Conservation (phyloP, 768 basidiomycete genomes). For the Leccinellum albellum region DNA sequence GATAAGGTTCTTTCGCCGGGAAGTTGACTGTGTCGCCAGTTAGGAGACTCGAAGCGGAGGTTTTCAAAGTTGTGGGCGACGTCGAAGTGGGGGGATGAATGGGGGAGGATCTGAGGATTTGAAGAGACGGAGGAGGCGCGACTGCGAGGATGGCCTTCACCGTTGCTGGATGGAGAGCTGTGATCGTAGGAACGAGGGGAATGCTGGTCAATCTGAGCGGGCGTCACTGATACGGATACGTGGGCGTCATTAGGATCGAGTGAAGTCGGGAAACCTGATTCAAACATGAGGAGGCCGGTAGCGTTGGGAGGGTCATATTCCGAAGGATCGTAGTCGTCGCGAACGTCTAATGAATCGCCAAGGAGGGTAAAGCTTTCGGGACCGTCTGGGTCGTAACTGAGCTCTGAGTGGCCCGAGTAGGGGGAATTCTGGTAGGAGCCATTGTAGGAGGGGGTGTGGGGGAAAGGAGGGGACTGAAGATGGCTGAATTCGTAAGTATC, state of each 20-base stretch:
- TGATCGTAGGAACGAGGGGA: conserved; percentile 53
- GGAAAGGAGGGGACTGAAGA: conserved; percentile 38
- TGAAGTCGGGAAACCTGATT: conserved; percentile 41
- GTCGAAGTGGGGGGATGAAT: conserved; percentile 53
- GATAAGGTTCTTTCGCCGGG: conserved; percentile 38
- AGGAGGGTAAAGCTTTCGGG: conserved; percentile 49
- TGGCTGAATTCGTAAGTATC: conserved; percentile 40
- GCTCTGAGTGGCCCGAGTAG: conserved; percentile 66
- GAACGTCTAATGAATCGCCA: conserved; percentile 39
- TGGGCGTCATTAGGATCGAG: conserved; percentile 29
- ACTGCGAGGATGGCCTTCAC: conserved; percentile 47
- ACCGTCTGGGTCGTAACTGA: conserved; percentile 48
- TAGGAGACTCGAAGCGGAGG: conserved; percentile 62
- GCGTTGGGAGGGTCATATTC: conserved; percentile 64
- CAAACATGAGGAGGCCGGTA: conserved; percentile 55
- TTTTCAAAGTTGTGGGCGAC: conserved; percentile 57
- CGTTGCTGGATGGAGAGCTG: conserved; percentile 61
- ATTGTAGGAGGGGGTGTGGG: conserved; percentile 55
- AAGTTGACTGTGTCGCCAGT: conserved; percentile 50
- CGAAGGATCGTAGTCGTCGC: conserved; percentile 64
- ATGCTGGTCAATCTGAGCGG: conserved; percentile 32
- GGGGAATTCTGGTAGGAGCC: conserved; percentile 71
- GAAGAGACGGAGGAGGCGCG: conserved; percentile 70
- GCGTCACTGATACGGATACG: conserved; percentile 40
- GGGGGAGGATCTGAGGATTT: conserved; percentile 39